Evolutionary conservation across 2,329 filamentous ascomycete species (phyloP).

Genomic region (Stemphylium beticola): DNA sequence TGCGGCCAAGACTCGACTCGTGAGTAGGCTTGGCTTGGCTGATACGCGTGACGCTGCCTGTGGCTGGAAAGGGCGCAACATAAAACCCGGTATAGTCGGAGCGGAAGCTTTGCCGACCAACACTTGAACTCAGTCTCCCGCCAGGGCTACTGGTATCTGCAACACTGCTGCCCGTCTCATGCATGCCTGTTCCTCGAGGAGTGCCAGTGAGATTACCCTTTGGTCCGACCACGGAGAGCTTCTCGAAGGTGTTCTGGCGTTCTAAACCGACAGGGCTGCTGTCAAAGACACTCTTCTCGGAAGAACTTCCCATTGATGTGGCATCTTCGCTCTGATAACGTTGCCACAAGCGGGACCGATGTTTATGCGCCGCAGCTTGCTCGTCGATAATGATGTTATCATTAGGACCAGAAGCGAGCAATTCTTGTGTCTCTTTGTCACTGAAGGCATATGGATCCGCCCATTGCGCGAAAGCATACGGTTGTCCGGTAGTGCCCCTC

Average conservation of each 20-base stretch:
- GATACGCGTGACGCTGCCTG: slow-evolving; percentile 32
- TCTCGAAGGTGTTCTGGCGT: slow-evolving; percentile 46
- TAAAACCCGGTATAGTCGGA: slow-evolving; percentile 30
- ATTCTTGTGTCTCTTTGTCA: slow-evolving; percentile 42
- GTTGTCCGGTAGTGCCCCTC: slow-evolving; percentile 15
- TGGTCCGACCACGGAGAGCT: slow-evolving; percentile 41
- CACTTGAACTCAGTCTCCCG: slow-evolving; percentile 26
- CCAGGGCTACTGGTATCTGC: slow-evolving; percentile 47
- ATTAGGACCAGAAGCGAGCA: slow-evolving; percentile 46
- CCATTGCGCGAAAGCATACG: slow-evolving; percentile 27
- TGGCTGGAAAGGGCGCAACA: slow-evolving; percentile 26
- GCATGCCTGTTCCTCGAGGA: slow-evolving; percentile 44
- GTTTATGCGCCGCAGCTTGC: slow-evolving; percentile 7
- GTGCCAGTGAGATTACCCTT: slow-evolving; percentile 48
- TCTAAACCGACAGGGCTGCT: slow-evolving; percentile 11
- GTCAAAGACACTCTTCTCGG: not conserved
- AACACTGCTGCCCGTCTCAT: slow-evolving; percentile 48
- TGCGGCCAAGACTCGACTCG: slow-evolving; percentile 19
- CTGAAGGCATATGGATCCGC: slow-evolving; percentile 33
- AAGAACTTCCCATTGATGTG: slow-evolving; percentile 7
- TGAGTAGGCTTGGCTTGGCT: slow-evolving; percentile 6
- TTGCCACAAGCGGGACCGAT: not conserved
- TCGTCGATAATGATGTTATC: slow-evolving; percentile 42
- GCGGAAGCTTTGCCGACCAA: slow-evolving; percentile 17
- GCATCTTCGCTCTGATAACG: slow-evolving; percentile 2